phyloP scores from a whole-genome alignment of 352 stramenopile genomes.

The Globisporangium uncinulatum region DNA sequence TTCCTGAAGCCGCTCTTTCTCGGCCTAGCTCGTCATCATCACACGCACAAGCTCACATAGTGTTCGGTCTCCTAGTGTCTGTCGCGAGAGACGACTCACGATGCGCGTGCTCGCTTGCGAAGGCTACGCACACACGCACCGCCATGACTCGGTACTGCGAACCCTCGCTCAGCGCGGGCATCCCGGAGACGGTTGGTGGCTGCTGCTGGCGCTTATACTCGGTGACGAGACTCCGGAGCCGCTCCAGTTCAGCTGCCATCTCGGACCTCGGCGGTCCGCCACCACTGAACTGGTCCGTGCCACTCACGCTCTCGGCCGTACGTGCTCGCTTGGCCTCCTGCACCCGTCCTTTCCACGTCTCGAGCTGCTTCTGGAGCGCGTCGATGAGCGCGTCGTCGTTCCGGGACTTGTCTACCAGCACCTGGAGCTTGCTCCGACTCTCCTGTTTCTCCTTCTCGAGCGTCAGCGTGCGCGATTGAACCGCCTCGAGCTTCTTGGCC shows the following conservation, averaged over 20 bases:
- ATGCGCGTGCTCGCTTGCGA: no score
- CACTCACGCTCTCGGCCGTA: conserved; percentile 41
- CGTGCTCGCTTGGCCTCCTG: conserved; percentile 53
- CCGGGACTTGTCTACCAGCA: conserved; percentile 73
- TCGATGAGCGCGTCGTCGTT: conserved; percentile 80
- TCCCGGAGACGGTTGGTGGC: conserved; percentile 8
- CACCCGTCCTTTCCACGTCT: conserved; percentile 48
- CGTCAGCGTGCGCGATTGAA: conserved; percentile 58
- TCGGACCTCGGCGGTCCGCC: background rate
- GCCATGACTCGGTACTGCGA: conserved; percentile 47
- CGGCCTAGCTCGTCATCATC: conserved; percentile 23
- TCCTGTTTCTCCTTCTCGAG: conserved; percentile 76
- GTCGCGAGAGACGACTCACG: no score
- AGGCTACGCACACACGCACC: conserved; percentile 17
- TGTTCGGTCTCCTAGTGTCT: no score
- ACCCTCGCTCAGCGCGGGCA: conserved; percentile 40
- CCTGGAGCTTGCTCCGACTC: conserved; percentile 51
- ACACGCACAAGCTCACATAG: background rate
- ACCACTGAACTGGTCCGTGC: conserved; percentile 22
- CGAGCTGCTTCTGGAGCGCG: conserved; percentile 64
- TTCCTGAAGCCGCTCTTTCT: conserved; percentile 63
- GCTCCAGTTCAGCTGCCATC: conserved; percentile 36
- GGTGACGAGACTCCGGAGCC: conserved; percentile 24
- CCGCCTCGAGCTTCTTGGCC: conserved; percentile 53
- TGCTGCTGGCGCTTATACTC: conserved; percentile 29